These are phyloP conservation scores for Globomyces pollinis-pini DNA, from an alignment of 192 early-diverging fungal species.

Conservation along the genomic window DNA sequence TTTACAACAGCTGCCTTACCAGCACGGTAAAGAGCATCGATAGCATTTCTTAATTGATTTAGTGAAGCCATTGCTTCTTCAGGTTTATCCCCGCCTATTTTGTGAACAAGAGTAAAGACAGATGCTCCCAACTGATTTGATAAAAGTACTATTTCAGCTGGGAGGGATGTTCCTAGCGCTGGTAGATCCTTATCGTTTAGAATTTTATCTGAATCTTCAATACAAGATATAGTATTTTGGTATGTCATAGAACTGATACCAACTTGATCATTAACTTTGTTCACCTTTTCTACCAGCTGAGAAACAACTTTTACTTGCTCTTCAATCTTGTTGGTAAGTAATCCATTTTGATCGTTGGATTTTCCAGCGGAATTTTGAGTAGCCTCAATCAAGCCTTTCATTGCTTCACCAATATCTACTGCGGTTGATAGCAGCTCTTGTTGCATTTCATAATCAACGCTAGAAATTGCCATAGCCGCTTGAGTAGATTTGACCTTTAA, in stretches of 20 bases:
- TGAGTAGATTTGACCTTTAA: constrained; percentile 23
- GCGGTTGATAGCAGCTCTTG: constrained; percentile 35
- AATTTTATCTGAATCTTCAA: constrained; percentile 11
- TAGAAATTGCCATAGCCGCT: constrained; percentile 39
- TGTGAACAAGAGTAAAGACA: constrained; percentile 30
- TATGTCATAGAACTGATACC: background rate
- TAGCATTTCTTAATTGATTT: constrained; percentile 32
- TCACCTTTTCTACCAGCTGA: constrained; percentile 30
- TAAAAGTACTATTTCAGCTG: constrained; percentile 45
- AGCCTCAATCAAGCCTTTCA: constrained; percentile 30
- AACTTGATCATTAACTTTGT: constrained; percentile 3
- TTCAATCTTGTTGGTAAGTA: constrained; percentile 29
- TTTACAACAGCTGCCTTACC: constrained; percentile 45
- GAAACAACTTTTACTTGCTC: constrained; percentile 24
- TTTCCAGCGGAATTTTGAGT: constrained; percentile 27
- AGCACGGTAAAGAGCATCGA: constrained; percentile 38
- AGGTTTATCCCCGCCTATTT: constrained; percentile 29
- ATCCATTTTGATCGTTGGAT: background rate
- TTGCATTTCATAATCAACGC: constrained; percentile 50
- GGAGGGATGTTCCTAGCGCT: constrained; percentile 45
- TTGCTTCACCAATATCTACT: constrained; percentile 29
- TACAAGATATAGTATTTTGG: background rate
- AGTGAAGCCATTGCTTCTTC: constrained; percentile 30
- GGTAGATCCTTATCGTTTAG: constrained; percentile 18
- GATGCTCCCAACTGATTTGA: constrained; percentile 43